Evolutionary conservation across 192 early-diverging fungal species (phyloP).

Genomic region (Backusella morwellensis): DNA sequence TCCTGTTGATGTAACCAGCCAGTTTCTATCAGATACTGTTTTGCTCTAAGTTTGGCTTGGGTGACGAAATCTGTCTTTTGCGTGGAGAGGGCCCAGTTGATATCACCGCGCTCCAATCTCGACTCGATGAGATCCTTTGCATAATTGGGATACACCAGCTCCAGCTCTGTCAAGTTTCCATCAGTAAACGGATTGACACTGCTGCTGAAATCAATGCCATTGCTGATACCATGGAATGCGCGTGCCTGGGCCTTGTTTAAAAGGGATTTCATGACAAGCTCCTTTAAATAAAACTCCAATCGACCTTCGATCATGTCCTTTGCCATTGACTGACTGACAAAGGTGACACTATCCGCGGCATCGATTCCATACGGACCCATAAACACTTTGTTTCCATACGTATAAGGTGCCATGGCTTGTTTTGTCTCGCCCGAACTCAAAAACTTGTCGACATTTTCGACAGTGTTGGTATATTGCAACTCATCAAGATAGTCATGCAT

Average conservation of each 20-base stretch:
- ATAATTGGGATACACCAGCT: conserved; percentile 40
- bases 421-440: conserved; percentile 36
- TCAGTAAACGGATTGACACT: conserved; percentile 48
- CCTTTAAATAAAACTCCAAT: conserved; percentile 54
- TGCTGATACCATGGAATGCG: conserved; percentile 52
- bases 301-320: conserved; percentile 52
- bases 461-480: conserved; percentile 49
- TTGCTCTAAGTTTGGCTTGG: conserved; percentile 45
- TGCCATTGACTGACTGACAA: conserved; percentile 54
- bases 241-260: conserved; percentile 41
- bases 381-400: conserved; percentile 48
- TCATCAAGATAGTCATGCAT: conserved; percentile 61
- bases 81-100: background rate
- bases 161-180: conserved; percentile 23
- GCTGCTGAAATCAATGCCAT: conserved; percentile 47
- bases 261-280: conserved; percentile 49
- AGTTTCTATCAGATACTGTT: conserved; percentile 41
- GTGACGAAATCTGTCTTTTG: conserved; percentile 7
- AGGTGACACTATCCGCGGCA: conserved; percentile 47
- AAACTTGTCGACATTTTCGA: conserved; percentile 49
- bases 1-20: conserved; percentile 38
- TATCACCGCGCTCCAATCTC: background rate
- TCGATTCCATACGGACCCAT: conserved; percentile 52
- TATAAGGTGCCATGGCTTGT: conserved; percentile 26
- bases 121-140: conserved; percentile 7